A percentile compares a stretch with the other conserved stretches of the same genome.
Conservation (phyloP, 2,329 filamentous ascomycete genomes). For the Curvularia verruculosa region DNA sequence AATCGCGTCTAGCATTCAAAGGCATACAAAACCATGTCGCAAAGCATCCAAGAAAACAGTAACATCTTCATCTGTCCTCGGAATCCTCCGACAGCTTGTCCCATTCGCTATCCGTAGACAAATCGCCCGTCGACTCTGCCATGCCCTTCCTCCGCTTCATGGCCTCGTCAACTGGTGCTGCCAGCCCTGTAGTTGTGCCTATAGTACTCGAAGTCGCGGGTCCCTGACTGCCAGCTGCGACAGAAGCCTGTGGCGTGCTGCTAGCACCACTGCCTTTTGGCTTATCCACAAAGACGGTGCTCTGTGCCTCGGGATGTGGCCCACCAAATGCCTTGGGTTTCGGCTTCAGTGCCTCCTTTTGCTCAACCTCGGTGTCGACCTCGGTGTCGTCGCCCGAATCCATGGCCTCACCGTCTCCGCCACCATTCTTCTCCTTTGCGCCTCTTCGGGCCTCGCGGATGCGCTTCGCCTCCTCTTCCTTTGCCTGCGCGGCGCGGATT, state of each 20-base stretch:
- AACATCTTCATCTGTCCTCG: slow-evolving; percentile 39
- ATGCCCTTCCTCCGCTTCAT: slow-evolving; percentile 54
- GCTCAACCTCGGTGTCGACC: slow-evolving; percentile 47
- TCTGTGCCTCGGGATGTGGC: slow-evolving; percentile 38
- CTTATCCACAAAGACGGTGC: slow-evolving; percentile 44
- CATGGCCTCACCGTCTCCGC: slow-evolving; percentile 45
- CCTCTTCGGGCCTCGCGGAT: slow-evolving; percentile 50
- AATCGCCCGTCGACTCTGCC: slow-evolving; percentile 59
- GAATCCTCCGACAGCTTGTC: slow-evolving; percentile 77
- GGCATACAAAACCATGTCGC: slow-evolving; percentile 2
- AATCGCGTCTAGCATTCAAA: slow-evolving; percentile 19
- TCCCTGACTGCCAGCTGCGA: slow-evolving; percentile 14
- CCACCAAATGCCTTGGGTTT: slow-evolving; percentile 21
- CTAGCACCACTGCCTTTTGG: slow-evolving; percentile 24
- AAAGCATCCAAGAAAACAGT: slow-evolving; percentile 11
- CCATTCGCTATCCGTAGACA: slow-evolving; percentile 95
- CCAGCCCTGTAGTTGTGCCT: slow-evolving; percentile 39
- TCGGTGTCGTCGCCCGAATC: slow-evolving; percentile 57
- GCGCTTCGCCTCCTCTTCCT: slow-evolving; percentile 58
- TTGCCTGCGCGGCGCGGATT: slow-evolving; percentile 55
- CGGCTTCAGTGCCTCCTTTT: slow-evolving; percentile 31
- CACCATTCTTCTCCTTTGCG: slow-evolving; percentile 48
- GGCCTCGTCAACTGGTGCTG: slow-evolving; percentile 43
- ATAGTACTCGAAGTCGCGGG: slow-evolving; percentile 35
- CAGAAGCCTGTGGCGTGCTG: slow-evolving; percentile 26